Evolutionary conservation across 495 filamentous ascomycete genomes (phyloP).

Genomic region (Penicillium riverlandense): DNA sequence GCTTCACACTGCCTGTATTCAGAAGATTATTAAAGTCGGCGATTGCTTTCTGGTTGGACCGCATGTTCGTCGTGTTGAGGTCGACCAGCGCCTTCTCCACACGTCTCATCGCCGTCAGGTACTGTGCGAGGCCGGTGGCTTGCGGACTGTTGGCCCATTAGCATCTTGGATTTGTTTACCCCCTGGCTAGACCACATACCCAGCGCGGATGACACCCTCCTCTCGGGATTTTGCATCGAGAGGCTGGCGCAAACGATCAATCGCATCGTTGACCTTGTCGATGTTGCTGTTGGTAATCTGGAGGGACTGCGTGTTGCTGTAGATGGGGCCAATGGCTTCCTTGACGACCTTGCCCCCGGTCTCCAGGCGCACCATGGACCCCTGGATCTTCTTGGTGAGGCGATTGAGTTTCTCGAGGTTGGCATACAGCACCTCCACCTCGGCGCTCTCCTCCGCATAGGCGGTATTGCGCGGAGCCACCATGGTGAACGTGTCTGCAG

Average conservation of each 20-base stretch:
- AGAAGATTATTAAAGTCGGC: conserved; percentile 70
- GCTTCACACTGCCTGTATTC: conserved; percentile 65
- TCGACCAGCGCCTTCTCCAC: conserved; percentile 72
- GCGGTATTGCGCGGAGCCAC: conserved; percentile 43
- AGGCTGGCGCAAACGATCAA: conserved; percentile 80
- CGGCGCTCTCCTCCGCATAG: conserved; percentile 65
- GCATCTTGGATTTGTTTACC: not conserved
- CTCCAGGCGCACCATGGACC: conserved; percentile 76
- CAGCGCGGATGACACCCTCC: conserved; percentile 81
- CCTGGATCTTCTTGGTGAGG: conserved; percentile 89
- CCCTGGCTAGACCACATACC: conserved; percentile 35
- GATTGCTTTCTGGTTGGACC: conserved; percentile 85
- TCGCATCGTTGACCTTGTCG: conserved; percentile 74
- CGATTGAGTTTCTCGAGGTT: conserved; percentile 59
- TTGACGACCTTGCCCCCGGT: conserved; percentile 82
- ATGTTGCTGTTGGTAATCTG: conserved; percentile 84
- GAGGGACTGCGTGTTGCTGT: conserved; percentile 83
- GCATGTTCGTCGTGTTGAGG: conserved; percentile 78
- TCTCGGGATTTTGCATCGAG: conserved; percentile 82
- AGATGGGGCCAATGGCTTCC: conserved; percentile 86
- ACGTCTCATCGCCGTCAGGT: conserved; percentile 82
- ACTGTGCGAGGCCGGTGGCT: conserved; percentile 73
- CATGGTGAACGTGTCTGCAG: conserved; percentile 27
- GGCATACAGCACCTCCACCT: conserved; percentile 62
- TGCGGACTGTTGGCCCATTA: conserved; percentile 48